Conservation (phyloP, 169 alveolate genomes). For the Cryptosporidium felis region DNA sequence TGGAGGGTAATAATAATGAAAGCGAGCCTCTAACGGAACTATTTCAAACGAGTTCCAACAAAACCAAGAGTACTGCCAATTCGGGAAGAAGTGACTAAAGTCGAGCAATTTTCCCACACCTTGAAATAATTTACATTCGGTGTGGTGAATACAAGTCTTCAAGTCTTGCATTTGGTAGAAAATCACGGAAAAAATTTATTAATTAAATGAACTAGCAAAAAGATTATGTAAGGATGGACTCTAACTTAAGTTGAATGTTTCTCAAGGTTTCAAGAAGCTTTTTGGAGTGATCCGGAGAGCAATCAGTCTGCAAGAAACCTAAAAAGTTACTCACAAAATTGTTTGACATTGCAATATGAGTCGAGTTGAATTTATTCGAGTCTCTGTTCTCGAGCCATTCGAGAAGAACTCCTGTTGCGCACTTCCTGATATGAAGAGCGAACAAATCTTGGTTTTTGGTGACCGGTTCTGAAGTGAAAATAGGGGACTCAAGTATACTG, state of each 20-base stretch:
- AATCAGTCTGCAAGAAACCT: not conserved
- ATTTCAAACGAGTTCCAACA: too few species aligned
- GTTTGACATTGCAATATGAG: not conserved
- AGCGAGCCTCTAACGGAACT: too few species aligned
- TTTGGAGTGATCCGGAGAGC: not conserved
- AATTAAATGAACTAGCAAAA: not conserved
- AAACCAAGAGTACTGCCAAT: too few species aligned
- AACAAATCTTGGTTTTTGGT: not conserved
- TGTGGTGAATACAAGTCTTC: too few species aligned
- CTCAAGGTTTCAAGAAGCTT: not conserved
- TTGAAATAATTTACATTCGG: too few species aligned
- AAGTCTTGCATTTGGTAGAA: too few species aligned
- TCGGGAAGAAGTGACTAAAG: too few species aligned
- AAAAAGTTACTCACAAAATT: not conserved
- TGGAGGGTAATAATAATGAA: too few species aligned
- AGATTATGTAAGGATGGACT: not conserved
- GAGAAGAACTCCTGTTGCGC: not conserved
- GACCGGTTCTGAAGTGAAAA: not conserved
- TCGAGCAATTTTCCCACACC: too few species aligned
- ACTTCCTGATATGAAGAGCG: slow-evolving; percentile 27
- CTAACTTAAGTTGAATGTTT: not conserved
- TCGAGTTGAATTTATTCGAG: not conserved
- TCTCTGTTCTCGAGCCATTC: slow-evolving; percentile 21
- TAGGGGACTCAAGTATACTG: not conserved
- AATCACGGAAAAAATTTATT: not conserved